Evolutionary conservation across 2,329 filamentous ascomycete species (phyloP).

Genomic region (Sporothrix pallida): DNA sequence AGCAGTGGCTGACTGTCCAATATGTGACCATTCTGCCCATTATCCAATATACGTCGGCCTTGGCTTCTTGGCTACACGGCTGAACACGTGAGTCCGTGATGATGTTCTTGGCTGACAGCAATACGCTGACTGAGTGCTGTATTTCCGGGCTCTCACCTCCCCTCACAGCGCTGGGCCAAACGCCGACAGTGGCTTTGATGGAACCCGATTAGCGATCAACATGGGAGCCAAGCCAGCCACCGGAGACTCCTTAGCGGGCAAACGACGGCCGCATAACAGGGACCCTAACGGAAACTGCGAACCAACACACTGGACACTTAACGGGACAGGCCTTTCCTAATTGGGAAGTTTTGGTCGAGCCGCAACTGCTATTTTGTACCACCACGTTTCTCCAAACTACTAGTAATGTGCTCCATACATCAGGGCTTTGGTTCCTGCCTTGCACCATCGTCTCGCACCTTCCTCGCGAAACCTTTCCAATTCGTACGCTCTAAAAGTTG

Average conservation of each 20-base stretch:
- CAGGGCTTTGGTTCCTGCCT: neutral
- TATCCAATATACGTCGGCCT: too few relatives aligned
- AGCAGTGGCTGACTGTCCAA: too few relatives aligned
- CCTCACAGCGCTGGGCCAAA: neutral
- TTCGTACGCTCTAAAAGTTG: neutral
- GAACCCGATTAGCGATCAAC: neutral
- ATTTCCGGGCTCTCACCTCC: too few relatives aligned
- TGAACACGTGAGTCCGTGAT: too few relatives aligned
- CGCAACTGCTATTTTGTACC: neutral
- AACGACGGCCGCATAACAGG: neutral
- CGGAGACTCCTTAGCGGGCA: neutral
- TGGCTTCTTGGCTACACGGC: too few relatives aligned
- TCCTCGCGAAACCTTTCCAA: neutral
- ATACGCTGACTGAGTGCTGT: neutral
- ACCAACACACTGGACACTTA: neutral
- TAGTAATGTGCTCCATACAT: neutral
- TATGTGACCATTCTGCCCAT: too few relatives aligned
- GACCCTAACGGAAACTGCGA: neutral
- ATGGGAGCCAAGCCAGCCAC: neutral
- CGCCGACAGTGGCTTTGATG: neutral
- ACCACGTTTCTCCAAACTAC: neutral
- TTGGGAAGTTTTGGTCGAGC: constrained; percentile 36
- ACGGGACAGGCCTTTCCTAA: constrained; percentile 18
- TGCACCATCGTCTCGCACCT: constrained; percentile 6
- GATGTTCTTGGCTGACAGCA: neutral